Evolutionary conservation across 768 basidiomycete species (phyloP).

Genomic region (Boletus subparvulus): DNA sequence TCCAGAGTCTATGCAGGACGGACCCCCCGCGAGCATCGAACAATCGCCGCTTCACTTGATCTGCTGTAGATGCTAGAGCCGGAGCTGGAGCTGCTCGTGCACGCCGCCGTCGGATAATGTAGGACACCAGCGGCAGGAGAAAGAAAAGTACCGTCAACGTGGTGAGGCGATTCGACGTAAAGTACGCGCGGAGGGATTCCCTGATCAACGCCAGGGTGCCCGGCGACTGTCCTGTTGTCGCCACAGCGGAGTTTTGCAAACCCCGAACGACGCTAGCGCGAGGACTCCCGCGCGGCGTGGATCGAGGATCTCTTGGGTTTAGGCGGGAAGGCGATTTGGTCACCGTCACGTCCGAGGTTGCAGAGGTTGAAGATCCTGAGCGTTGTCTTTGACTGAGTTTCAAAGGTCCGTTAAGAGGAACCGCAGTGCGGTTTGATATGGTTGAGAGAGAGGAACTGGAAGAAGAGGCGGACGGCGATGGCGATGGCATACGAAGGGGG

Average conservation of each 20-base stretch:
- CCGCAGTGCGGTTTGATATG: constrained; percentile 69
- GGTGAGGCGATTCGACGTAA: constrained; percentile 46
- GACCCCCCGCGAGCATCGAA: constrained; percentile 39
- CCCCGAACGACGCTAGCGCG: constrained; percentile 16
- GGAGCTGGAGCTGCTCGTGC: constrained; percentile 25
- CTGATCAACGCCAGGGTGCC: constrained; percentile 44
- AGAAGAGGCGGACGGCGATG: constrained; percentile 55
- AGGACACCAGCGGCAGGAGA: constrained; percentile 43
- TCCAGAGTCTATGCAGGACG: constrained; percentile 46
- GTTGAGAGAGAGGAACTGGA: constrained; percentile 69
- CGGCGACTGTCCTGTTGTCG: constrained; percentile 19
- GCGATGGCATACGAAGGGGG: constrained; percentile 40
- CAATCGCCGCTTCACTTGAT: constrained; percentile 57
- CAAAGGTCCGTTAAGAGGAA: constrained; percentile 39
- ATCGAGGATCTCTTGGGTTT: constrained; percentile 4
- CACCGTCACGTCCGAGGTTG: constrained; percentile 27
- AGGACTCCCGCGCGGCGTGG: constrained; percentile 12
- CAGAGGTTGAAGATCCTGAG: constrained; percentile 24
- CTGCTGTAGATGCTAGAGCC: constrained; percentile 43
- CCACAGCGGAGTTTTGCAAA: constrained; percentile 7
- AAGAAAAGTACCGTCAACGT: constrained; percentile 45
- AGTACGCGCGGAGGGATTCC: constrained; percentile 48
- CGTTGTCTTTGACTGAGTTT: constrained; percentile 15
- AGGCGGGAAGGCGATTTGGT: constrained; percentile 17
- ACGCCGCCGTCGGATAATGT: constrained; percentile 52